Base-by-base conservation (phyloP, 345 rosid species). In the Euphorbia tirucalli region DNA sequence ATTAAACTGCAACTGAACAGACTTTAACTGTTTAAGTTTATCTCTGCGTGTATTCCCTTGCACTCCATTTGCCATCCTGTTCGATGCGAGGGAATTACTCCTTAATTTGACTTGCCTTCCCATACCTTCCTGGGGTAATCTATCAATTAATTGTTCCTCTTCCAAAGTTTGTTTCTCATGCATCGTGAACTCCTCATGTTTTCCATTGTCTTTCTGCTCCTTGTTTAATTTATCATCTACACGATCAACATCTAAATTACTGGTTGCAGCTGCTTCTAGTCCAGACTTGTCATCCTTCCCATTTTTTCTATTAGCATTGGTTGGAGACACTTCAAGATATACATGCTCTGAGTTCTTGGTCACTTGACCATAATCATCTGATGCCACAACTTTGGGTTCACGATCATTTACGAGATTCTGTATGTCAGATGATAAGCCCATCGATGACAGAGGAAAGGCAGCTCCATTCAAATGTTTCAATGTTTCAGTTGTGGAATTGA, bases 11-110 rank as follows among this genome's bases (percentile, higher is more conserved):
- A 86, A 56, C 61, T 90, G 91, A 69, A 69, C 84, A 74, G 93
- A 87, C 74, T 84, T 88, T 27, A 82, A 74, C 44, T 83, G 85
- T 79, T 89, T 89, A 59, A 82, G 80, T 69, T 83, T 85, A 71
- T 76, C 74, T 70, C 70, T 70, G 11, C 66, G 75, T 57, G 82
- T 80, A 68, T 71, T 64, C 52, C 87, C 86, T 74, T 79, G 90
- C 76, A 77, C 85, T 41, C 76, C 86, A 43, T 73, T 61, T 64
- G 85, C 78, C 72, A 77, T 73, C 77, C 78, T 68, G 76, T 85
- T 81, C 14, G 71, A 43, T 49, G 85, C 81, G 78, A 84, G 82
- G 72, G 85, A 85, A 61, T 83, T 87, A 71, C 89, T 87, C 68
- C 90, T 84, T 69, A 90, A 81, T 57, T 81, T 76, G 68, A 74